Conservation (phyloP, 371 early-diverging fungal species). For the Basidiobolus meristosporus region DNA sequence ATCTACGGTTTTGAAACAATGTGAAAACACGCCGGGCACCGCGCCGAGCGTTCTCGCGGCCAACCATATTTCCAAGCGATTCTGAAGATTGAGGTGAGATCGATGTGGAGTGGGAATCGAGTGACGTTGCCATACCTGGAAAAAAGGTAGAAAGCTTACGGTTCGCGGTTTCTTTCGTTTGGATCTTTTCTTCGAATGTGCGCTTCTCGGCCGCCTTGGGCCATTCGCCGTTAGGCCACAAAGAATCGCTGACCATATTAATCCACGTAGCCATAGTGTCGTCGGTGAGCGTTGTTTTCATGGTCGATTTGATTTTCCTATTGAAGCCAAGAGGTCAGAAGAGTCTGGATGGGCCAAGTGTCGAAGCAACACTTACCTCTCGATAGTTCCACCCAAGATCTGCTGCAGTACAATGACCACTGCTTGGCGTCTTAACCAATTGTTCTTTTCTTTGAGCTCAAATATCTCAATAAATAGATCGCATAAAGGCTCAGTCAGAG, state of each 20-base stretch:
- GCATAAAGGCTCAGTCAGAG: slow-evolving; percentile 47
- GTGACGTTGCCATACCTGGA: slow-evolving; percentile 21
- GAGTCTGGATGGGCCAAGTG: slow-evolving; percentile 5
- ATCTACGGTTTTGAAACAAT: slow-evolving; percentile 49
- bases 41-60: slow-evolving; percentile 55
- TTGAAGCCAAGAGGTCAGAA: too few relatives aligned
- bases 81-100: slow-evolving; percentile 13
- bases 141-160: slow-evolving; percentile 37
- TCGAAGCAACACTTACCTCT: slow-evolving; percentile 24
- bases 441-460: slow-evolving; percentile 66
- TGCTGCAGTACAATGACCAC: slow-evolving; percentile 66
- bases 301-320: too few relatives aligned
- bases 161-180: slow-evolving; percentile 37
- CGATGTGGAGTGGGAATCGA: background rate
- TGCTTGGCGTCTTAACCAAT: slow-evolving; percentile 74
- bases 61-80: slow-evolving; percentile 59
- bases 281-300: too few relatives aligned
- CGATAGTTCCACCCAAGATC: slow-evolving; percentile 68
- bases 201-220: slow-evolving; percentile 14
- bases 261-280: too few relatives aligned
- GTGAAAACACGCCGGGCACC: slow-evolving; percentile 55
- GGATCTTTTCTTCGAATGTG: slow-evolving; percentile 24
- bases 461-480: slow-evolving; percentile 75
- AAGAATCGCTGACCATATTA: too few relatives aligned
- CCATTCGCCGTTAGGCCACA: too few relatives aligned